Evolutionary conservation across 306 rosid species (phyloP).

Genomic region (Fragaria ananassa): DNA sequence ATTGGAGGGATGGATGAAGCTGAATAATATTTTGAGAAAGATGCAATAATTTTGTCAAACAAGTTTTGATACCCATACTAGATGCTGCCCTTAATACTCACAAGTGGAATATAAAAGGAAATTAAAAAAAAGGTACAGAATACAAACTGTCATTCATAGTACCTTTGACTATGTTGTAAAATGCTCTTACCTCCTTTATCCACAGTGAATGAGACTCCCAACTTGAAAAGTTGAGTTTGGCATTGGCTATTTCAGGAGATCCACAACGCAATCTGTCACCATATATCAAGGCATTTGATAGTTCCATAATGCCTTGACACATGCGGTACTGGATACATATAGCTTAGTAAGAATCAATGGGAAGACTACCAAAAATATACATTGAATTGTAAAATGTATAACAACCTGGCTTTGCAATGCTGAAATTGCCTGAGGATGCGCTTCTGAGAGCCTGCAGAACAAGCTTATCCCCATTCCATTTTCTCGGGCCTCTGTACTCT

Average conservation of each 20-base stretch:
- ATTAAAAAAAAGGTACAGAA: background rate
- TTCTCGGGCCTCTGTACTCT: conserved; percentile 92
- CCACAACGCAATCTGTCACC: conserved; percentile 90
- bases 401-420: conserved; percentile 85
- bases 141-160: background rate
- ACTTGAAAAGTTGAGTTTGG: conserved; percentile 55
- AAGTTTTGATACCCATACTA: background rate
- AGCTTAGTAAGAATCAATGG: conserved; percentile 25
- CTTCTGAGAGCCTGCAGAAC: conserved; percentile 93
- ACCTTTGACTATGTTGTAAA: background rate
- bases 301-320: conserved; percentile 86
- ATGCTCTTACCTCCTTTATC: conserved; percentile 59
- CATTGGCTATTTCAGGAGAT: conserved; percentile 68
- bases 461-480: conserved; percentile 90
- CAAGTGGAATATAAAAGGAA: no score
- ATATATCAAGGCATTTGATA: conserved; percentile 91
- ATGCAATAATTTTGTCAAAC: background rate
- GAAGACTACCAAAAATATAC: background rate
- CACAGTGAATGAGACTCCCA: conserved; percentile 51
- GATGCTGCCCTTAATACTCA: background rate
- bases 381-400: background rate
- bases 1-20: background rate
- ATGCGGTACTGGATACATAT: conserved; percentile 74
- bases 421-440: conserved; percentile 88
- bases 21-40: background rate